phyloP scores from a whole-genome alignment of 2,329 filamentous ascomycete species.

The Xylaria sp. region DNA sequence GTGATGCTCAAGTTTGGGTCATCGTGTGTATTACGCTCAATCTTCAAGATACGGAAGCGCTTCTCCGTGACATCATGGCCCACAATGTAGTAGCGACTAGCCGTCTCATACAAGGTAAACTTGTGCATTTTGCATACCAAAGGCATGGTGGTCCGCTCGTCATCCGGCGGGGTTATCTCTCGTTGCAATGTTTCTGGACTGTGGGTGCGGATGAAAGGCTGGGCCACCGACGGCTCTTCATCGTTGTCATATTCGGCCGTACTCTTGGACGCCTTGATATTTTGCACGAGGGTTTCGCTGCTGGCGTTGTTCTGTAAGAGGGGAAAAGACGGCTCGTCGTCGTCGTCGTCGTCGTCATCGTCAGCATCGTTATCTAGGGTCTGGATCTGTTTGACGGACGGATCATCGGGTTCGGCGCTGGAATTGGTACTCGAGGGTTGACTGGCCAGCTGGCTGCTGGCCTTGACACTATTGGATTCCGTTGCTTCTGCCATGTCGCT shows the following conservation, averaged over 20 bases:
- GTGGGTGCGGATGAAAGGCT: constrained; percentile 66
- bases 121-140: constrained; percentile 83
- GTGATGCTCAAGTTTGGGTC: constrained; percentile 81
- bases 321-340: constrained; percentile 52
- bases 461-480: constrained; percentile 40
- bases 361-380: constrained; percentile 2
- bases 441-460: constrained; percentile 37
- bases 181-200: constrained; percentile 59
- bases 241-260: constrained; percentile 63
- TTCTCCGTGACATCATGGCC: constrained; percentile 91
- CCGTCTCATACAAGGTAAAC: constrained; percentile 97
- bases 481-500: constrained; percentile 43
- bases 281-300: constrained; percentile 52
- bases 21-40: constrained; percentile 88
- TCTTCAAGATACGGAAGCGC: constrained; percentile 91
- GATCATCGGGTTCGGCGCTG: constrained; percentile 30
- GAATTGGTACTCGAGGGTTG: constrained; percentile 32
- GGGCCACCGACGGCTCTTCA: constrained; percentile 68
- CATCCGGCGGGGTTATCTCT: constrained; percentile 44
- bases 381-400: constrained; percentile 9
- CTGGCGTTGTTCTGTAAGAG: constrained; percentile 57
- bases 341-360: constrained; percentile 11
- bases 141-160: constrained; percentile 49
- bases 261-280: constrained; percentile 46
- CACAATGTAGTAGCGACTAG: constrained; percentile 91